Conservation (phyloP, 164 flowering plant species). For the Liquidambar formosana region DNA sequence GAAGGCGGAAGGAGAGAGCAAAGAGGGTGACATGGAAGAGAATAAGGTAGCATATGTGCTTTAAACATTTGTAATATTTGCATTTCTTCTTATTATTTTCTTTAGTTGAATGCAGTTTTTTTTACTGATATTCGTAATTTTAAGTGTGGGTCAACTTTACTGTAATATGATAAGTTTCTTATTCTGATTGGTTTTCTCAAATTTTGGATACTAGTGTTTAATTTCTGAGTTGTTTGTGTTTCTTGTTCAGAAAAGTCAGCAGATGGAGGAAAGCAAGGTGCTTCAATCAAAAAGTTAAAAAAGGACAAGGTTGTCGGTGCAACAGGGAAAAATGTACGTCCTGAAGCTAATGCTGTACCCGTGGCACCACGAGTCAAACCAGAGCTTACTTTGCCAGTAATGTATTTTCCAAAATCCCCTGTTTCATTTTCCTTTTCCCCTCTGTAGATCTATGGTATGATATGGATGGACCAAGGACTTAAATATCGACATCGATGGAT, state of each 20-base stretch:
- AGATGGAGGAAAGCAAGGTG: conserved; percentile 88
- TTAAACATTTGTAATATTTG: neutral
- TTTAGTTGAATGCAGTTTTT: neutral
- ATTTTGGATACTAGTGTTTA: neutral
- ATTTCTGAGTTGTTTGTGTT: neutral
- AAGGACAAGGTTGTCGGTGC: conserved; percentile 80
- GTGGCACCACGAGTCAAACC: conserved; percentile 84
- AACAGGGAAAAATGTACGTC: conserved; percentile 62
- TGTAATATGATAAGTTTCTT: neutral
- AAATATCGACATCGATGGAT: no score
- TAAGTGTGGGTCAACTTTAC: neutral
- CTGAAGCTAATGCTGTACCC: conserved; percentile 55
- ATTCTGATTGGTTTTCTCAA: neutral
- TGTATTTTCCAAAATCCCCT: conserved; percentile 45
- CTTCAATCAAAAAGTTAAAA: conserved; percentile 71
- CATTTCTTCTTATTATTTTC: neutral
- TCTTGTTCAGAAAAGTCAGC: conserved; percentile 64
- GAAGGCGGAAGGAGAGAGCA: conserved; percentile 74
- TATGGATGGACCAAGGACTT: neutral
- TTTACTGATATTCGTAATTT: neutral
- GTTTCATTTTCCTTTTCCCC: neutral
- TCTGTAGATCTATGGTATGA: neutral
- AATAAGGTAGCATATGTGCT: conserved; percentile 52
- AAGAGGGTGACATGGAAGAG: conserved; percentile 83
- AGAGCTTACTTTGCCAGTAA: conserved; percentile 81